Evolutionary conservation across 2,329 filamentous ascomycete genomes (phyloP), one percentile per base, ranked within the genome.

Genomic region (Diaporthe citriasiana): DNA sequence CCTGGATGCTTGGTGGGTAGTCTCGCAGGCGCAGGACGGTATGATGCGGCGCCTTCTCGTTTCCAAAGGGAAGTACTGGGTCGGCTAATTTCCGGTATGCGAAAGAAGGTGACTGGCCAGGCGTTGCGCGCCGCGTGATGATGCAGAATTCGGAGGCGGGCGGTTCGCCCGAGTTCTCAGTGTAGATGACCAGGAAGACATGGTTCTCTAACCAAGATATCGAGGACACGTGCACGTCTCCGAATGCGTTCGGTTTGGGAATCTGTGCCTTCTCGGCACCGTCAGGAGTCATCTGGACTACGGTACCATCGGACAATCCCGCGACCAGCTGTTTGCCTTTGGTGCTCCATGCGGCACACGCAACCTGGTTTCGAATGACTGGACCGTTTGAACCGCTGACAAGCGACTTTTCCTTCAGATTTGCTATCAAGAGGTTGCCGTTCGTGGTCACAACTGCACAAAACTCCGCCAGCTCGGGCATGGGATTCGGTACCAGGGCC

Each of bases 261-360:
- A 99, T 94, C 70, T 92, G 88, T 47, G 89, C 95, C 83, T 96
- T 97, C 38, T 90, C 87, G 53, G 89, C 89, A 60, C 96, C 96
- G 78, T 94, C 90, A 0, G 93, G 94, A 10, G 94, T 95, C 89
- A 98, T 93, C 82, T 98, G 95, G 72, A 90, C 89, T 70, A 93
- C 92, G 17, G 91, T 92, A 73, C 97, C 97, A 83, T 98, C 91
- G 9, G 88, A 91, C 78, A 97, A 87, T 22, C 97, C 97, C 77
- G 94, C 95, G 57, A 97, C 92, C 56, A 99, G 87, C 81, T 98
- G 96, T 82, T 98, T 99, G 60, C 97, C 97, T 81, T 93, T 94
- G 75, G 91, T 93, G 82, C 97, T 99, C 97, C 97, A 99, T 72
- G 94, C 93, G 8, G 94, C 89, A 79, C 93, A 97, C 80, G 92